These are phyloP conservation scores for Amaranthus hypochondriacus DNA, from an alignment of 148 eudicot genomes.

Conservation along the genomic window DNA sequence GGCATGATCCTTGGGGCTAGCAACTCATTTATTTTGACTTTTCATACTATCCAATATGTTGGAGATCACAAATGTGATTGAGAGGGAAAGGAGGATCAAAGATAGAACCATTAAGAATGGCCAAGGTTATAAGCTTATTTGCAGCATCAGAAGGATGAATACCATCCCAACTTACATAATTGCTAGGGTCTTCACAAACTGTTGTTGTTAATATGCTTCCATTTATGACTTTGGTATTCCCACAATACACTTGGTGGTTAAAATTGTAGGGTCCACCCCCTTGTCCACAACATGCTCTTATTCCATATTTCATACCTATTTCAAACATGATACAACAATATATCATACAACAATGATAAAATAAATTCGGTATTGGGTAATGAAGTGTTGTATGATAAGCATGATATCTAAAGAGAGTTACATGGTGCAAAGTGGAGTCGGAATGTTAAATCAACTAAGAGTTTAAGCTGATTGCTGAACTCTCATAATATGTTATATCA, in stretches of 20 bases:
- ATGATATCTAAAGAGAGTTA: no score
- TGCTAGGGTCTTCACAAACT: conserved; percentile 57
- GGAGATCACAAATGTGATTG: conserved; percentile 44
- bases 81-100: conserved; percentile 69
- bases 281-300: conserved; percentile 77
- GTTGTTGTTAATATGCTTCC: conserved; percentile 46
- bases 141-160: conserved; percentile 80
- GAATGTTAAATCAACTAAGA: no score
- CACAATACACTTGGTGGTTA: conserved; percentile 58
- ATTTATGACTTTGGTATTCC: conserved; percentile 48
- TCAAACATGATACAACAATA: neutral
- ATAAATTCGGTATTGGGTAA: no score
- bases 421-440: no score
- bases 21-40: no score
- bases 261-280: conserved; percentile 69
- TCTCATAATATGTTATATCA: no score
- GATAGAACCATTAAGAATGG: conserved; percentile 59
- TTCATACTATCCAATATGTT: conserved; percentile 28
- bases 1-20: no score
- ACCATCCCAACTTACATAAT: conserved; percentile 85
- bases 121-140: conserved; percentile 43
- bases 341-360: neutral
- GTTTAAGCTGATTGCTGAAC: no score
- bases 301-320: conserved; percentile 59
- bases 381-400: no score